Evolutionary conservation across 202 grass and related monocot genomes (phyloP), one percentile per base, ranked within the genome.

Genomic region (Cymbopogon flexuosus): DNA sequence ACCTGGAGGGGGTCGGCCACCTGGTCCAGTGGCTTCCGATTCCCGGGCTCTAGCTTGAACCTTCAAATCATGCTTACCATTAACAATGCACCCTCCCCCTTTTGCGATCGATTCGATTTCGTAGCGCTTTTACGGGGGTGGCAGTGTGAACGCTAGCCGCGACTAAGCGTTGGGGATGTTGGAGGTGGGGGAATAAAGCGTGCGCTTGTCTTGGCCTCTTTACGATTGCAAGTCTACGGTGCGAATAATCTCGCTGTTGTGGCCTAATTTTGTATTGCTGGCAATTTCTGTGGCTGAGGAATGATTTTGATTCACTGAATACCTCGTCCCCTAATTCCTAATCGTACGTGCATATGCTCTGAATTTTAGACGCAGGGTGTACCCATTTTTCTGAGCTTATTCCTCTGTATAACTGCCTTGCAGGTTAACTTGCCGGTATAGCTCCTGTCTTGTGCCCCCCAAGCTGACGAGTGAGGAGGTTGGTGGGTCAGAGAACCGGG

Each of bases 131-230:
- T 69, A 82, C 67, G 52, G 14, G 51, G 79, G 51, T 60, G 39
- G 30, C 65, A 34, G 83, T 86, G 87, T 86, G 79, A 89, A 78
- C 71, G 39, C 73, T 6, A 62, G 41, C 24, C 52, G 74, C 6
- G 73, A 89, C 73, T 86, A 43, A 66, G 67, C 41, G 47, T 49
- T 60, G 7, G 18, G 18, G 58, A 42, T 82, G 82, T 51, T 82
- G 83, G 59, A 78, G 72, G 39, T 30, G 60, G 83, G 21, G 49
- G 83, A 79, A 86, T 89, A 89, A 89, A 89, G 83, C 14, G 51
- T 2, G 11, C 1, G 23, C 78, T 72, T 85, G 82, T 81, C 87
- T 54, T 78, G 30, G 80, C 6, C 54, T 27, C 79, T 82, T 81
- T 75, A 51, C 70, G 27, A 75, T 86, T 40, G 30, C 62, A 24